Percentiles rank a stretch among this genome's conserved stretches.
These are phyloP conservation scores for Tanacetum coccineum DNA, from an alignment of 129 eudicot genomes.

Conservation along the genomic window DNA sequence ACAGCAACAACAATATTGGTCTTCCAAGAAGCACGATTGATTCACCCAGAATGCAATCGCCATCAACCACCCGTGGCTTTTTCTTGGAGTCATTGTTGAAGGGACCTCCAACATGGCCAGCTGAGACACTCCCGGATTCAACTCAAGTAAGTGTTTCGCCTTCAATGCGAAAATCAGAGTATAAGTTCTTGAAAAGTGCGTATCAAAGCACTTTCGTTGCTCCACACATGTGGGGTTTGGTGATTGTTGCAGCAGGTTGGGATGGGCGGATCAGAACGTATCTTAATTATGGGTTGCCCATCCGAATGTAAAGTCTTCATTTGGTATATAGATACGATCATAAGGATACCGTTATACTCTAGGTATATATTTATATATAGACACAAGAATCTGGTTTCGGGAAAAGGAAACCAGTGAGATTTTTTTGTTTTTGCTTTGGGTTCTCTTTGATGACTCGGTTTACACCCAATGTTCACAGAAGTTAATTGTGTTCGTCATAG, in stretches of 20 bases:
- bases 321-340: conserved; percentile 10
- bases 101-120: conserved; percentile 68
- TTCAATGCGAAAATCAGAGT: conserved; percentile 47
- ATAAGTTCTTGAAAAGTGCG: conserved; percentile 61
- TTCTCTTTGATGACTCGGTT: conserved; percentile 1
- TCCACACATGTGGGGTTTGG: conserved; percentile 86
- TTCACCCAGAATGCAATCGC: conserved; percentile 40
- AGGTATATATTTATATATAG: conserved; percentile 7
- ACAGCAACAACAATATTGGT: conserved; percentile 1
- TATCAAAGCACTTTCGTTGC: conserved; percentile 52
- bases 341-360: conserved; percentile 14
- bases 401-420: not conserved
- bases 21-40: conserved; percentile 36
- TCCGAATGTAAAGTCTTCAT: conserved; percentile 35
- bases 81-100: conserved; percentile 52
- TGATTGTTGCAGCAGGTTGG: conserved; percentile 83
- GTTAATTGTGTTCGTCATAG: conserved; percentile 10
- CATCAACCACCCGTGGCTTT: conserved; percentile 47
- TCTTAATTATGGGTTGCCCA: conserved; percentile 81
- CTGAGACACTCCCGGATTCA: conserved; percentile 51
- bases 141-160: conserved; percentile 37
- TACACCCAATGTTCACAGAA: conserved; percentile 10
- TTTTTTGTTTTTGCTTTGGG: conserved; percentile 15
- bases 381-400: conserved; percentile 20
- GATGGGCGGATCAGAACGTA: conserved; percentile 82